phyloP scores from a whole-genome alignment of 1,284 basidiomycete species.

The Tremellales sp. region DNA sequence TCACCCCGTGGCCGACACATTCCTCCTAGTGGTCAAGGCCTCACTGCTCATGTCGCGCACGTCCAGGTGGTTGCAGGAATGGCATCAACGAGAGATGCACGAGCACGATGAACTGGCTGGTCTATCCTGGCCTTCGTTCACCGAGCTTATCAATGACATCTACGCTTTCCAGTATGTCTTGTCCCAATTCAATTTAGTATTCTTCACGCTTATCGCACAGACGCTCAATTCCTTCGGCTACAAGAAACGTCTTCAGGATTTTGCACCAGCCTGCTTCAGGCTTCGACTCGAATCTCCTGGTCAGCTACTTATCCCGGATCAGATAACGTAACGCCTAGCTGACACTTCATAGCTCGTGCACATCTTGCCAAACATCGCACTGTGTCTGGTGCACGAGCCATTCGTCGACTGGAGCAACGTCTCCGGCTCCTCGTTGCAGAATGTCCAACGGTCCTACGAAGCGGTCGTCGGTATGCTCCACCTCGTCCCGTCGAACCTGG shows the following conservation, averaged over 20 bases:
- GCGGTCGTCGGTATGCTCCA: constrained; percentile 33
- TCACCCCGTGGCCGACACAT: constrained; percentile 37
- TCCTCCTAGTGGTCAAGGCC: constrained; percentile 35
- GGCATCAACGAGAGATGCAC: constrained; percentile 32
- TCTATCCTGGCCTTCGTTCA: constrained; percentile 16
- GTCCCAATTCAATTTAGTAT: background rate
- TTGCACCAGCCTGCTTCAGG: constrained; percentile 10
- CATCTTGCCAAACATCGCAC: constrained; percentile 34
- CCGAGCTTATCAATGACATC: constrained; percentile 27
- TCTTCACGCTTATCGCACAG: background rate
- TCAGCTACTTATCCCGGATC: too few relatives aligned
- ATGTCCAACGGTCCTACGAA: constrained; percentile 29
- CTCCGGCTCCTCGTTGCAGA: constrained; percentile 9
- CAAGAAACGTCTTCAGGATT: constrained; percentile 31
- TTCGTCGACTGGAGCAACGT: constrained; percentile 27
- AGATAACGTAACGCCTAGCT: too few relatives aligned
- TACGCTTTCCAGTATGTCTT: constrained; percentile 26
- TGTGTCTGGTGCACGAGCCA: constrained; percentile 32
- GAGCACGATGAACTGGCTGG: constrained; percentile 28
- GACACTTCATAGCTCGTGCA: constrained; percentile 20
- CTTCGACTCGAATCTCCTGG: constrained; percentile 32
- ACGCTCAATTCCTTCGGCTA: constrained; percentile 21
- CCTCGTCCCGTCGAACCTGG: constrained; percentile 39
- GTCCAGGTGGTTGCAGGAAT: constrained; percentile 28
- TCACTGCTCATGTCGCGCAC: constrained; percentile 22